These are phyloP conservation scores for Teunomyces gatunensis DNA, from an alignment of 805 yeast species.

Conservation along the genomic window DNA sequence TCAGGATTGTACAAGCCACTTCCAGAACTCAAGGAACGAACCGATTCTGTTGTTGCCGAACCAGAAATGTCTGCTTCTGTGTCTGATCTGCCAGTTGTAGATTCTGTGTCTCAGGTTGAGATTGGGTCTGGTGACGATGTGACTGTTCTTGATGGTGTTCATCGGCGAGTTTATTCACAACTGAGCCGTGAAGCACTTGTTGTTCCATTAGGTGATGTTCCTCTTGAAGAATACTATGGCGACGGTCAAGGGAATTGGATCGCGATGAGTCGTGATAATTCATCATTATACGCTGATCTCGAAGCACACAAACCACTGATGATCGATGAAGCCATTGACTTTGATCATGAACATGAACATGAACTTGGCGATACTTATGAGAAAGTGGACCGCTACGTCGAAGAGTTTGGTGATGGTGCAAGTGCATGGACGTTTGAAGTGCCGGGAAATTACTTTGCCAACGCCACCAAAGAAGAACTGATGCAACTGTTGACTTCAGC, in stretches of 20 bases:
- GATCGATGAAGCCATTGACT: neutral
- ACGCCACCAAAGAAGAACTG: conserved; percentile 15
- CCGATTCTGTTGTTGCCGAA: neutral
- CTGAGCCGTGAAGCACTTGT: neutral
- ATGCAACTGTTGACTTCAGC: conserved; percentile 26
- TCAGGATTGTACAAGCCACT: conserved; percentile 20
- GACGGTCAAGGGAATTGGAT: conserved; percentile 25
- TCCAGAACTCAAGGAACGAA: conserved; percentile 16
- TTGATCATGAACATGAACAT: neutral
- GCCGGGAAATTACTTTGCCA: conserved; percentile 10
- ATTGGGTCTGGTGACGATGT: conserved; percentile 1
- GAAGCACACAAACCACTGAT: conserved; percentile 13
- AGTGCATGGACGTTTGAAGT: conserved; percentile 8
- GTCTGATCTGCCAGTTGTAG: too few species aligned
- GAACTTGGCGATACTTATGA: neutral
- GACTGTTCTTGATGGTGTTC: conserved; percentile 6
- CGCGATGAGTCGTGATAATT: conserved; percentile 22
- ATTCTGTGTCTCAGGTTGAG: too few species aligned
- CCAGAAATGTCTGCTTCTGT: too few species aligned
- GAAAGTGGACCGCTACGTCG: conserved; percentile 4
- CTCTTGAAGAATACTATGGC: conserved; percentile 13
- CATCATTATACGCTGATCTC: conserved; percentile 22
- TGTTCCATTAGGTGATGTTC: conserved; percentile 7
- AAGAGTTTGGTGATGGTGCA: conserved; percentile 1
- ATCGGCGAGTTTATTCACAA: neutral